These are phyloP conservation scores for Myxozyma sirexii DNA, from an alignment of 805 yeast genomes.

Conservation along the genomic window DNA sequence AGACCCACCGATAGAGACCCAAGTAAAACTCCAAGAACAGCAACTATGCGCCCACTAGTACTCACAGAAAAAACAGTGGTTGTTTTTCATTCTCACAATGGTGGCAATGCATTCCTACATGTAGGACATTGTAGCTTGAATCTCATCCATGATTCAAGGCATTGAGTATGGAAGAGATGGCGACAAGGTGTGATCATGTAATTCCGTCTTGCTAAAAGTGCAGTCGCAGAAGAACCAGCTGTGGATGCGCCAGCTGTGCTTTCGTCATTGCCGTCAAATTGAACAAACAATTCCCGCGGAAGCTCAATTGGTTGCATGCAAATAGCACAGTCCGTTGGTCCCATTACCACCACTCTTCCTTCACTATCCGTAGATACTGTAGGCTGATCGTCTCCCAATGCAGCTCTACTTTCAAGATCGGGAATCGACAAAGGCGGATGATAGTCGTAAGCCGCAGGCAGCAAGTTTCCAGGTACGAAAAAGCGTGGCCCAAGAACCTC, in stretches of 20 bases:
- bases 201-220: conserved; percentile 41
- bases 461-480: conserved; percentile 69
- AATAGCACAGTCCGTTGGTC: conserved; percentile 69
- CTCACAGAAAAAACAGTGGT: background rate
- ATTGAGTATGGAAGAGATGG: conserved; percentile 86
- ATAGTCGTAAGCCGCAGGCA: conserved; percentile 84
- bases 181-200: conserved; percentile 73
- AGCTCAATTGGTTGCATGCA: conserved; percentile 82
- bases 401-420: conserved; percentile 53
- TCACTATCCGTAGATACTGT: conserved; percentile 36
- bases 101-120: conserved; percentile 80
- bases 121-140: conserved; percentile 92
- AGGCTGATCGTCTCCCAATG: conserved; percentile 37
- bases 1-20: background rate
- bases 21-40: background rate
- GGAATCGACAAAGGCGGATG: conserved; percentile 69
- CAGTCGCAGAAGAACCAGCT: conserved; percentile 38
- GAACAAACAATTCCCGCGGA: conserved; percentile 36
- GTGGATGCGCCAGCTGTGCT: conserved; percentile 20
- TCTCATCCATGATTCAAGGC: conserved; percentile 91
- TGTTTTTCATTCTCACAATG: conserved; percentile 51
- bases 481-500: conserved; percentile 75
- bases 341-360: conserved; percentile 22
- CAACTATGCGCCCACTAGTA: background rate
- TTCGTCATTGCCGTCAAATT: background rate